phyloP scores from a whole-genome alignment of 805 yeast species.

The Isabelozyma heimii region DNA sequence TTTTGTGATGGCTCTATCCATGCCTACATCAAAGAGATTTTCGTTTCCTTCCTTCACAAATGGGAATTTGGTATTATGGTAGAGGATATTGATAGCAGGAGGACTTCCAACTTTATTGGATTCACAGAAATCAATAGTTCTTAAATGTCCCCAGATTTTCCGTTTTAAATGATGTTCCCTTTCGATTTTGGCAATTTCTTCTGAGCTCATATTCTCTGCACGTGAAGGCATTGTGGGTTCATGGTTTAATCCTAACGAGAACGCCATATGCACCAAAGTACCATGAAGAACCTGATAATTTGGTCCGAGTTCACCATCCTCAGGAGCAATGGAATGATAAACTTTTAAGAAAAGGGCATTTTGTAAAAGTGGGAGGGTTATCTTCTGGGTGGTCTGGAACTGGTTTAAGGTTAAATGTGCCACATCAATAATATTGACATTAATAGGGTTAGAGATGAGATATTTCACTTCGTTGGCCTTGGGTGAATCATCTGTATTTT shows the following conservation, averaged over 20 bases:
- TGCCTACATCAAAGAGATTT: constrained; percentile 26
- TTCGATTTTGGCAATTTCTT: constrained; percentile 8
- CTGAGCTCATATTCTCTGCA: constrained; percentile 16
- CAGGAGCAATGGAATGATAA: constrained; percentile 56
- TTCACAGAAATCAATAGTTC: constrained; percentile 28
- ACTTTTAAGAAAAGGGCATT: constrained; percentile 56
- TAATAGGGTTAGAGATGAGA: constrained; percentile 39
- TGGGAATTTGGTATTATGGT: constrained; percentile 51
- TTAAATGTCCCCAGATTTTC: constrained; percentile 54
- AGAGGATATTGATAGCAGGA: constrained; percentile 29
- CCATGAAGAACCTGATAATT: constrained; percentile 19
- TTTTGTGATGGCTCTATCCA: constrained; percentile 38
- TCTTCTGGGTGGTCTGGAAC: constrained; percentile 42
- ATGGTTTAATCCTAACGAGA: constrained; percentile 44
- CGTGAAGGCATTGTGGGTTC: constrained; percentile 40
- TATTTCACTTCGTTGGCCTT: constrained; percentile 20
- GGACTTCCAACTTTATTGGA: constrained; percentile 47
- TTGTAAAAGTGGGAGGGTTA: constrained; percentile 53
- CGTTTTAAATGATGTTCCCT: constrained; percentile 47
- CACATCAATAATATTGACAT: constrained; percentile 34
- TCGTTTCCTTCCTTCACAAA: constrained; percentile 24
- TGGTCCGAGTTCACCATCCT: constrained; percentile 43
- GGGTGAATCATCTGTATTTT: constrained; percentile 12
- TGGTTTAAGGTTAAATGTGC: constrained; percentile 52
- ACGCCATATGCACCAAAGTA: constrained; percentile 41